Evolutionary conservation across 176 grass and related monocot genomes (phyloP), one percentile per base, ranked within the genome.

Genomic region (Otatea glauca): DNA sequence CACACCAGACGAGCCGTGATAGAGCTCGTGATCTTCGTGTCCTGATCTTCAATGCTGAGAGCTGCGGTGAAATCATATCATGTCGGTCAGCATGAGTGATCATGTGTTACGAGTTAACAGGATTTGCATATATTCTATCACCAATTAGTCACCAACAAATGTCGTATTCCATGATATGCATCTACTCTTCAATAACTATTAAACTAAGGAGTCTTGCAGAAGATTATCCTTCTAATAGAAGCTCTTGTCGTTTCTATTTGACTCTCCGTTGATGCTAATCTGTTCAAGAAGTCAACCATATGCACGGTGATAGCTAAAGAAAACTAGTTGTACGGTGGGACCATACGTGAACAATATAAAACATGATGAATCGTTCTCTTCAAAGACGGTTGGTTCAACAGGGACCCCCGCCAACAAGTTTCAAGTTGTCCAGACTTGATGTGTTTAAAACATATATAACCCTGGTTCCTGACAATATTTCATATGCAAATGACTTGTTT

Each of bases 1-100:
- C 90, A 27, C 90, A 92, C 12, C 86, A 54, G 45, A 68, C 84
- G 10, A 92, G 83, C 74, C 84, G 83, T 16, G 84, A 83, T 21
- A 92, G 60, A 50, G 90, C 87, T 58, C 75, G 87, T 13, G 87
- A 64, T 76, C 84, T 80, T 70, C 80, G 87, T 29, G 79, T 58
- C 84, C 68, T 92, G 16, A 92, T 89, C 80, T 88, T 89, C 80
- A 92, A 21, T n/a, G 42, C 64, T 23, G 87, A 80, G 27, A 92
- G 55, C 90, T 92, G 90, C 47, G 45, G 27, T 17, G 15, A 64
- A 85, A 77, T 65, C 5, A 49, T 45, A 44, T 27, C 0, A 18
- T 59, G 60, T 24, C n/a, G 0, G 66, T 78, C 54, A 58, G 38
- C 49, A 74, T 68, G 29, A 21, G 58, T n/a, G 41, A 65, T 13